Base-by-base conservation (phyloP, 179 eudicot genomes). In the Actinidia arguta region DNA sequence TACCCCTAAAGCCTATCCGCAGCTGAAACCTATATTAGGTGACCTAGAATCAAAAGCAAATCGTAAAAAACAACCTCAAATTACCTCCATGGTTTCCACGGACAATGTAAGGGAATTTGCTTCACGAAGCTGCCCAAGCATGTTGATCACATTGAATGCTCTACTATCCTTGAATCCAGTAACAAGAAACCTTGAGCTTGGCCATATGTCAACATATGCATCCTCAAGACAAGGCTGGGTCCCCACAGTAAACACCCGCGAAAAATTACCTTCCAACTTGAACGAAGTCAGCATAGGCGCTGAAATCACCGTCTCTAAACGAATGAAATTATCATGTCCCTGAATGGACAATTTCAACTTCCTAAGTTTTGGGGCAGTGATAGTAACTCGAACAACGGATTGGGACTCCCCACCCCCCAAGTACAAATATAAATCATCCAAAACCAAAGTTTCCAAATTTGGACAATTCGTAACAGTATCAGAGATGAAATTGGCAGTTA, bases 121-220 rank as follows among this genome's bases (percentile, higher is more conserved):
- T 36, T 67, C 72, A 13, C 47, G 22, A 36, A 67, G 48, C 72
- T 67, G 72, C 16, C 36, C 72, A 16, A 67, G 72, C 72, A 67
- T 67, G 48, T 67, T 67, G 48, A 67, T 67, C 48, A 67, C 72
- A 67, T 36, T 67, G n/a, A 67, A n/a, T 16, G 72, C 46, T 46
- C 27, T 67, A 44, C 72, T 67, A 5, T 39, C n/a, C 72, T 31
- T 16, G 72, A 67, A 13, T 13, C 20, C 20, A 12, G 22, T 46
- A 63, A 11, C 39, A 63, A 4, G 46, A 39, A 14, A 31, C 46
- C 72, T n/a, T n/a, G n/a, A n/a, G n/a, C n/a, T n/a, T n/a, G n/a
- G n/a, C n/a, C n/a, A n/a, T n/a, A 67, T 20, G 48, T 67, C 72
- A 9, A 67, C 72, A 0, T 36, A 17, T 16, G 17, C 44, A 36